Evolutionary conservation across 768 basidiomycete species (phyloP).

Genomic region (Rhodotorula taiwanensis): DNA sequence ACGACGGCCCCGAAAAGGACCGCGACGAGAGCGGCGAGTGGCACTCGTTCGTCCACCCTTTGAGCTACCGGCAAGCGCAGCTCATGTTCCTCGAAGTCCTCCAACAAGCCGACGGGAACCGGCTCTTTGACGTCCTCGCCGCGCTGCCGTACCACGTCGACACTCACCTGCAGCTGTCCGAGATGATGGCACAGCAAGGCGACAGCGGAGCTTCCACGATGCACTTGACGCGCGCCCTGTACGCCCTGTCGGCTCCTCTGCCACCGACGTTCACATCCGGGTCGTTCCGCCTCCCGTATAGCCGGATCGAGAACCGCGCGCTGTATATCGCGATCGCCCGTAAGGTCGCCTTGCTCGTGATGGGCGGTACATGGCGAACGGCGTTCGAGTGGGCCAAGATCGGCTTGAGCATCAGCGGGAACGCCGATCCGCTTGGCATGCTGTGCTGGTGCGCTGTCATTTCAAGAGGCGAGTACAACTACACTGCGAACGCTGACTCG

Average conservation of each 20-base stretch:
- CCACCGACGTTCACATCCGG: conserved; percentile 81
- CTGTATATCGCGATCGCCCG: conserved; percentile 84
- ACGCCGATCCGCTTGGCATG: conserved; percentile 44
- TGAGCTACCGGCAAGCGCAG: conserved; percentile 65
- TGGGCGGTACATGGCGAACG: conserved; percentile 81
- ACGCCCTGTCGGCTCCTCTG: conserved; percentile 80
- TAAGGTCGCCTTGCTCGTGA: conserved; percentile 75
- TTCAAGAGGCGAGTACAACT: neutral
- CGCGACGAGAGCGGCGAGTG: conserved; percentile 53
- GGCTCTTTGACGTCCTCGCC: conserved; percentile 64
- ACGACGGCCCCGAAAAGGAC: conserved; percentile 23
- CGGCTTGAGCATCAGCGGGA: conserved; percentile 20
- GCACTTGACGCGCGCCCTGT: conserved; percentile 81
- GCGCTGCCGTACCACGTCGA: conserved; percentile 86
- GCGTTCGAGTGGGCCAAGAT: conserved; percentile 82
- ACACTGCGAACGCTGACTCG: too few species aligned
- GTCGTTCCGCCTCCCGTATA: conserved; percentile 76
- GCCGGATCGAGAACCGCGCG: conserved; percentile 80
- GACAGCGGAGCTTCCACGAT: conserved; percentile 52
- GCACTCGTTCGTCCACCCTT: conserved; percentile 84
- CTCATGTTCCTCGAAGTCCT: conserved; percentile 40
- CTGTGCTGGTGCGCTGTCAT: conserved; percentile 52
- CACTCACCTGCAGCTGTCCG: conserved; percentile 76
- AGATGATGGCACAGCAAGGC: conserved; percentile 79
- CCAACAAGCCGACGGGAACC: conserved; percentile 36